Base-by-base conservation (phyloP, 2,329 filamentous ascomycete genomes). In the Claviceps sorghi region DNA sequence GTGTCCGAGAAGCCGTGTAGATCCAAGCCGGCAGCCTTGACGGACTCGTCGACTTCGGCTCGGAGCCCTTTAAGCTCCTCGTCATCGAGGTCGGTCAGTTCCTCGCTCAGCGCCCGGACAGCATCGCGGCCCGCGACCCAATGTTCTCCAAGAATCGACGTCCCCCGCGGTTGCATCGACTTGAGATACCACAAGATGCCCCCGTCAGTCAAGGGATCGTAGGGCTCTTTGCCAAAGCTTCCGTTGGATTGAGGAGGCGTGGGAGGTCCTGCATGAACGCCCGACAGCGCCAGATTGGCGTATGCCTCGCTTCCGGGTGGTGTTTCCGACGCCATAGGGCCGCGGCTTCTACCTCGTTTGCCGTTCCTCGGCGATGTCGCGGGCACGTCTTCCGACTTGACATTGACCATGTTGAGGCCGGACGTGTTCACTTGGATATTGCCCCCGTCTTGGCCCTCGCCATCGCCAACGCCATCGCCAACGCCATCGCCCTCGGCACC, bases 151-250 rank as follows among this genome's bases (percentile, higher is more conserved):
- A 86, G 74, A 10, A 91, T 79, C 0, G 84, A 91, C 0, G 88
- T 95, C 53, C 89, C 91, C 51, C 80, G 52, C 1, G 86, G 84
- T 50, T 93, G 80, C 63, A 94, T 94, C 9, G 80, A 77, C 61
- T 86, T 79, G 54, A 95, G 78, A 66, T 95, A 95, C 88, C 89
- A 96, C 8, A 88, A 81, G 13, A 95, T 74, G 36, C 91, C 91
- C 53, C 91, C 91, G 48, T 84, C 76, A 2, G 77, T 77, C 45
- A 88, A 71, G 13, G 77, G 71, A 38, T 81, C 78, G 4, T 62
- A 57, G 2, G 73, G 65, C 45, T 77, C 75, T 52, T 69, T 67
- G 42, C 69, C 69, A 15, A 78, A 67, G 56, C 77, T 80, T 45
- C 77, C 77, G 56, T 79, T 82, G 1, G 79, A 86, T 50, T 81